phyloP scores from a whole-genome alignment of 2,329 filamentous ascomycete genomes.

The Aureobasidium sp. region DNA sequence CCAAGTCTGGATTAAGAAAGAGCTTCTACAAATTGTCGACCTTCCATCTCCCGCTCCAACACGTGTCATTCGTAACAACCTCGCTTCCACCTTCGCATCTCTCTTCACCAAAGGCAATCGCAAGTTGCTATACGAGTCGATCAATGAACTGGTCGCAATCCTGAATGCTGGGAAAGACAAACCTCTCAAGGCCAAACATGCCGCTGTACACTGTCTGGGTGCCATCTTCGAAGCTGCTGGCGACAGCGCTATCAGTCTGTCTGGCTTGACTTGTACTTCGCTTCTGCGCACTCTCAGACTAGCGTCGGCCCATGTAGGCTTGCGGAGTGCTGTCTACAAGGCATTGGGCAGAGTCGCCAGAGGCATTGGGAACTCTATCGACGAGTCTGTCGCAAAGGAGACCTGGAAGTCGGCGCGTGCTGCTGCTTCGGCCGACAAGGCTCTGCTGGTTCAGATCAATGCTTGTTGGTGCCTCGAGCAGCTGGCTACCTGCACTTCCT shows the following conservation, averaged over 20 bases:
- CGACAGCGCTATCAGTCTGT: slow-evolving; percentile 81
- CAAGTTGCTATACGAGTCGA: slow-evolving; percentile 86
- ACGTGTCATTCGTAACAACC: slow-evolving; percentile 79
- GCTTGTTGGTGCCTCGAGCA: slow-evolving; percentile 73
- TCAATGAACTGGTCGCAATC: slow-evolving; percentile 75
- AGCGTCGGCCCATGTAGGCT: slow-evolving; percentile 68
- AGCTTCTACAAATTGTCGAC: slow-evolving; percentile 87
- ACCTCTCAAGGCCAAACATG: slow-evolving; percentile 74
- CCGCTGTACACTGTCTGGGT: slow-evolving; percentile 77
- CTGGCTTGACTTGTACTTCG: slow-evolving; percentile 62
- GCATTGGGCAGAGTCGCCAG: slow-evolving; percentile 66
- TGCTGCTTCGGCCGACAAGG: slow-evolving; percentile 71
- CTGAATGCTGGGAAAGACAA: slow-evolving; percentile 71
- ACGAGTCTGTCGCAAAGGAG: slow-evolving; percentile 78
- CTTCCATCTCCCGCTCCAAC: slow-evolving; percentile 73
- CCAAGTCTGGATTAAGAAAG: slow-evolving; percentile 86
- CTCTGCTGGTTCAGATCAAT: slow-evolving; percentile 66
- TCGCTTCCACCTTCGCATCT: slow-evolving; percentile 74
- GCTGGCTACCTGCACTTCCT: slow-evolving; percentile 62
- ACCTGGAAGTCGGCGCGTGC: slow-evolving; percentile 87
- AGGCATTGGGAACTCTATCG: slow-evolving; percentile 68
- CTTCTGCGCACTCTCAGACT: slow-evolving; percentile 73
- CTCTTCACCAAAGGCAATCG: slow-evolving; percentile 80
- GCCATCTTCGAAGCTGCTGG: slow-evolving; percentile 87
- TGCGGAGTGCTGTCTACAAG: slow-evolving; percentile 69